Evolutionary conservation across 108 stramenopile species (phyloP).

Genomic region (Pseudonitzschia delicatissima): DNA sequence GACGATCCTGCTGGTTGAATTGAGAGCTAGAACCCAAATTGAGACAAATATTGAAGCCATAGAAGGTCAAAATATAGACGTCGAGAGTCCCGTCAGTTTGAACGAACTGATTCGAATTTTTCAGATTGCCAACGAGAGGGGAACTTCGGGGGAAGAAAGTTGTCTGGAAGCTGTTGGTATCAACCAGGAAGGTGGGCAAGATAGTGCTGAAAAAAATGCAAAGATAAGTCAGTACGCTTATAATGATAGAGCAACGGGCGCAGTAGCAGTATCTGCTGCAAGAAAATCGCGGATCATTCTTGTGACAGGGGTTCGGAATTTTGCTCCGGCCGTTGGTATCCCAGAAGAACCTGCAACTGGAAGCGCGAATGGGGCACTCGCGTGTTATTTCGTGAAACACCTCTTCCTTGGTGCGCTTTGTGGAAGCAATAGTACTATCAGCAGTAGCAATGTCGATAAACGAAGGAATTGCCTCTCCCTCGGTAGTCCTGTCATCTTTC

Average conservation of each 20-base stretch:
- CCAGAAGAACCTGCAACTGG: conserved; percentile 2
- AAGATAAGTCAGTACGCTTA: too few species aligned
- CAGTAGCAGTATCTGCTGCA: not conserved
- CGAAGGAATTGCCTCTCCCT: too few species aligned
- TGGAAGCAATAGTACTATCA: not conserved
- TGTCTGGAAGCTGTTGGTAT: not conserved
- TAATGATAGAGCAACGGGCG: not conserved
- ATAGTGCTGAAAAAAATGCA: not conserved
- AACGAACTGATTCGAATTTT: not conserved
- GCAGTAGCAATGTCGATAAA: not conserved
- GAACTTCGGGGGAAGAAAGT: not conserved
- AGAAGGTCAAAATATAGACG: not conserved
- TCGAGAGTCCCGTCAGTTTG: not conserved
- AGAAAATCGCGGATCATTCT: not conserved
- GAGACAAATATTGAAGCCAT: too few species aligned
- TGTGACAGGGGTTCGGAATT: not conserved
- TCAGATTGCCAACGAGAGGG: not conserved
- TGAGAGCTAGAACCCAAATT: too few species aligned
- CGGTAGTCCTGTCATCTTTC: not conserved
- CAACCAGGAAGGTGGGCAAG: not conserved
- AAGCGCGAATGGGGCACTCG: not conserved
- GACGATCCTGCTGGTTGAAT: too few species aligned
- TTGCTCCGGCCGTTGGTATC: not conserved
- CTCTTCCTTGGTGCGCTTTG: not conserved
- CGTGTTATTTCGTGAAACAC: not conserved